Conservation (phyloP, 2,329 filamentous ascomycete genomes). For the Botrytis hyacinthi region DNA sequence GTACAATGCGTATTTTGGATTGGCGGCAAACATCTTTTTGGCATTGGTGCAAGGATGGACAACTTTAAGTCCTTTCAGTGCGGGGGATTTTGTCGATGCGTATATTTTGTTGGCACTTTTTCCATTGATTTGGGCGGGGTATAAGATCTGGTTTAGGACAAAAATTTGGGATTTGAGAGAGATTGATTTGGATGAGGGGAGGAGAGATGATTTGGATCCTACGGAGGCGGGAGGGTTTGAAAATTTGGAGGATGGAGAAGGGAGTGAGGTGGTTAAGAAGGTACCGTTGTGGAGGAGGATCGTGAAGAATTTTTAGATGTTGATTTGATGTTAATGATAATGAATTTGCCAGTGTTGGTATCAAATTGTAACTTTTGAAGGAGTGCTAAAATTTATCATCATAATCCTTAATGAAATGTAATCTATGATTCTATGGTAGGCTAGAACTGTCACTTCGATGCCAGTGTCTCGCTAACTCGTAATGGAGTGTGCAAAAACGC, state of each 20-base stretch:
- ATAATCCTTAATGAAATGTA: not conserved
- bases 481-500: not conserved
- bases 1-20: constrained; percentile 58
- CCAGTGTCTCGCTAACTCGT: not conserved
- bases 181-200: constrained; percentile 56
- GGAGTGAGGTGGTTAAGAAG: not conserved
- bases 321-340: not conserved
- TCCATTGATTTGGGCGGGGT: constrained; percentile 53
- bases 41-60: constrained; percentile 62
- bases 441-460: not conserved
- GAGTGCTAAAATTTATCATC: fast-evolving
- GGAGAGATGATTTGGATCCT: constrained; percentile 40
- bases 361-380: not conserved
- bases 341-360: not conserved
- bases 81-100: constrained; percentile 59
- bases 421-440: not conserved
- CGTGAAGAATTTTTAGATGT: constrained; percentile 7
- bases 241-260: not conserved
- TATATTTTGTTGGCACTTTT: constrained; percentile 62
- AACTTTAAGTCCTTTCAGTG: constrained; percentile 56
- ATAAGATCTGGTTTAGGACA: constrained; percentile 56
- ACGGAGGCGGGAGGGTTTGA: not conserved
- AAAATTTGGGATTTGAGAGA: constrained; percentile 49
- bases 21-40: constrained; percentile 57
- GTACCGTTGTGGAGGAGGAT: constrained; percentile 19